These are phyloP conservation scores for Sergeia podlipaevii DNA, from an alignment of 208 protist species.

Conservation along the genomic window DNA sequence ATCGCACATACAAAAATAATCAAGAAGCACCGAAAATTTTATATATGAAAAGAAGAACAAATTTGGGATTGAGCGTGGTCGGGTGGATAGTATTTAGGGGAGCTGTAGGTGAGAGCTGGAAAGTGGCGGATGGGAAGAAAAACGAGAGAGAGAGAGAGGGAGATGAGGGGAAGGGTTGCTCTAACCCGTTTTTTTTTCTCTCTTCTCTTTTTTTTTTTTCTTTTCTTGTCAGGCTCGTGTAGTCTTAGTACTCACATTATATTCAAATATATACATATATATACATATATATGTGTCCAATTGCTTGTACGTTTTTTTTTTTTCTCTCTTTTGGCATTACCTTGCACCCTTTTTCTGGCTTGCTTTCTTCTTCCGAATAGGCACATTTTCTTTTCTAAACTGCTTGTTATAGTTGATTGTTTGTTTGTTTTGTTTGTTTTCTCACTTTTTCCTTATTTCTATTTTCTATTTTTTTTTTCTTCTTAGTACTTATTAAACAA, in stretches of 20 bases:
- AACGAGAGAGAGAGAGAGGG: slow-evolving; percentile 8
- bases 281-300: background rate
- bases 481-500: background rate
- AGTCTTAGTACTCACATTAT: no score
- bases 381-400: slow-evolving; percentile 14
- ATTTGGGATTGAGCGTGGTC: no score
- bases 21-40: no score
- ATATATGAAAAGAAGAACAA: no score
- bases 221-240: background rate
- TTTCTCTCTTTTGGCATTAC: slow-evolving; percentile 2
- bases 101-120: no score
- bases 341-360: background rate
- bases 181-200: background rate
- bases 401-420: no score
- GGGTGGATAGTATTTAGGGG: no score
- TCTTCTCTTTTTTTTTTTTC: slow-evolving; percentile 1
- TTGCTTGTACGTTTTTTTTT: background rate
- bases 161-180: background rate
- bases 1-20: no score
- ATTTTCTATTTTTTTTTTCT: slow-evolving; percentile 14
- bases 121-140: background rate
- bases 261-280: no score
- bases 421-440: background rate
- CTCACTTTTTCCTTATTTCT: slow-evolving; percentile 1
- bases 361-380: background rate